These are phyloP conservation scores for Alternaria ventricosa DNA, from an alignment of 2,329 filamentous ascomycete genomes.

Conservation along the genomic window DNA sequence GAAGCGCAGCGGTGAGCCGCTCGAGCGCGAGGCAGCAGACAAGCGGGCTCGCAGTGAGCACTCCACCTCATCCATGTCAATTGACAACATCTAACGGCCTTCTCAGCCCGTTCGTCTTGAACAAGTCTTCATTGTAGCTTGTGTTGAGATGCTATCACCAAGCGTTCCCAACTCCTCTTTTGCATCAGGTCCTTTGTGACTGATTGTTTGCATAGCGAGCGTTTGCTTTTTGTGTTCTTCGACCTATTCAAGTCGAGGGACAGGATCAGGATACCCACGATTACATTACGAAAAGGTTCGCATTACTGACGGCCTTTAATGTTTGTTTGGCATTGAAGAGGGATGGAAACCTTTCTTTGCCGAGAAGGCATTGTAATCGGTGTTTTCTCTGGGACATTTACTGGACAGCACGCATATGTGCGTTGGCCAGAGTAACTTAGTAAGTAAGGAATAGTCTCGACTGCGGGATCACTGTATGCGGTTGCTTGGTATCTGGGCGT, in stretches of 20 bases:
- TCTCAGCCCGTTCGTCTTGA: slow-evolving; percentile 24
- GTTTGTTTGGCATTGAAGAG: not conserved
- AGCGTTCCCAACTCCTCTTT: not conserved
- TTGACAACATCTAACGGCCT: slow-evolving; percentile 35
- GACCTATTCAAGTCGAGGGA: not conserved
- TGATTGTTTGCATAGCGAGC: slow-evolving; percentile 25
- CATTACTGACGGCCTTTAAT: slow-evolving; percentile 2
- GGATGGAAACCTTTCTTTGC: not conserved
- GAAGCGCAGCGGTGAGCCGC: slow-evolving; percentile 43
- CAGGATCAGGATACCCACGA: slow-evolving; percentile 23
- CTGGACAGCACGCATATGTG: not conserved
- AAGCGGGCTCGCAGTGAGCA: slow-evolving; percentile 45
- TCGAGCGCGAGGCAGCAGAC: slow-evolving; percentile 33
- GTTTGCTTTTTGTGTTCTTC: slow-evolving; percentile 12
- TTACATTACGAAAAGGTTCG: slow-evolving; percentile 5
- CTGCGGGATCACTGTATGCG: not conserved
- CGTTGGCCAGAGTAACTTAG: not conserved
- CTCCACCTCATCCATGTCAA: slow-evolving; percentile 31
- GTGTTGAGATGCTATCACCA: not conserved
- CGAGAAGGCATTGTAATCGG: not conserved
- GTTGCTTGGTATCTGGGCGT: not conserved
- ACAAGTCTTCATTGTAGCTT: not conserved
- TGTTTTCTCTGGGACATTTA: not conserved
- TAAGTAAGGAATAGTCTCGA: not conserved
- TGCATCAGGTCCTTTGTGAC: slow-evolving; percentile 1